These are phyloP conservation scores for Daucus carota DNA, from an alignment of 129 eudicot genomes.

Conservation along the genomic window DNA sequence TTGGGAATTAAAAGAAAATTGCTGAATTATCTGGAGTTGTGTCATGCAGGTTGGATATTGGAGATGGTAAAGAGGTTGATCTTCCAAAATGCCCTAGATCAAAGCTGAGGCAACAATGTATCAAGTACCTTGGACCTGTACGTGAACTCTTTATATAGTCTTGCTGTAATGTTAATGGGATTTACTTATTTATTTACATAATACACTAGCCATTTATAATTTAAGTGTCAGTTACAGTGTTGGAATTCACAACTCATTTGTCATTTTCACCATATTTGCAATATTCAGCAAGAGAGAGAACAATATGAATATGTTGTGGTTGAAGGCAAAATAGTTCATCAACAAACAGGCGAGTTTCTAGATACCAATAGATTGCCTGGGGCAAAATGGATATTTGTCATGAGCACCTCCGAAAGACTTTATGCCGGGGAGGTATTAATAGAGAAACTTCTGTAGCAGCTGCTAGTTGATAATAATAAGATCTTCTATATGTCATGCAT, in stretches of 20 bases:
- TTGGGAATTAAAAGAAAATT: background rate
- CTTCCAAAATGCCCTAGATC: conserved; percentile 78
- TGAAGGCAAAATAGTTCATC: conserved; percentile 64
- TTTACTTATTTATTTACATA: background rate
- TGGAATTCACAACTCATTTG: background rate
- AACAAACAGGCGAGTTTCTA: conserved; percentile 39
- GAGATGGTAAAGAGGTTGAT: conserved; percentile 89
- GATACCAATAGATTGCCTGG: conserved; percentile 44
- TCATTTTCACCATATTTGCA: conserved; percentile 2
- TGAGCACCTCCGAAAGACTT: conserved; percentile 63
- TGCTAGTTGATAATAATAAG: background rate
- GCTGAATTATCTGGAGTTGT: background rate
- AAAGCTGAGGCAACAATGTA: conserved; percentile 77
- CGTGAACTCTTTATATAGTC: conserved; percentile 15
- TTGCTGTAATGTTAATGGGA: background rate
- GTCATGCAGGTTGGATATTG: conserved; percentile 78
- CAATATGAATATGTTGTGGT: conserved; percentile 57
- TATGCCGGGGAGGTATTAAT: conserved; percentile 72
- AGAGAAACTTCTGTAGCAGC: background rate
- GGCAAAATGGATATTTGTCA: conserved; percentile 84
- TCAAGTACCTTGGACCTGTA: conserved; percentile 98
- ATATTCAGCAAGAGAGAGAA: conserved; percentile 75
- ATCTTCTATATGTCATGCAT: background rate
- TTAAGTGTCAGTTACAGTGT: background rate
- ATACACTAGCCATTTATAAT: background rate